phyloP scores from a whole-genome alignment of 2,329 filamentous ascomycete species.

The Fusarium temperatum region DNA sequence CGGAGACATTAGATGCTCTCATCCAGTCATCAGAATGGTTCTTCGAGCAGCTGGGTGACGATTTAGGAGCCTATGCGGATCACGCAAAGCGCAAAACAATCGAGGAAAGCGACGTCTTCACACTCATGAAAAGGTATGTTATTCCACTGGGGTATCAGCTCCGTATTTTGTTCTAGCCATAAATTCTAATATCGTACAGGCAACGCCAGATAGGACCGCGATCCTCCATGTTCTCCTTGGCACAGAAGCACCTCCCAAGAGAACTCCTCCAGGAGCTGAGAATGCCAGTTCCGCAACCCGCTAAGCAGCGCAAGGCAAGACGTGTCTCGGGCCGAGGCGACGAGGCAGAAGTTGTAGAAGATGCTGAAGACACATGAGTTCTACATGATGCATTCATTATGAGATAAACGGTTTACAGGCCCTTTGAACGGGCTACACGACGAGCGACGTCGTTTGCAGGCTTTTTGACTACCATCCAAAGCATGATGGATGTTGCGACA shows the following conservation, averaged over 20 bases:
- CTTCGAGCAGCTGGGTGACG: slow-evolving; percentile 86
- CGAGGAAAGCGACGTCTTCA: slow-evolving; percentile 83
- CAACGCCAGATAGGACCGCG: slow-evolving; percentile 78
- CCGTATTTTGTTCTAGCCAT: slow-evolving; percentile 33
- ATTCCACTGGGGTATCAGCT: slow-evolving; percentile 31
- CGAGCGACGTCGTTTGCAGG: slow-evolving; percentile 77
- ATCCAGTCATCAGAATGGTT: slow-evolving; percentile 89
- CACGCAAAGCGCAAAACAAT: slow-evolving; percentile 87
- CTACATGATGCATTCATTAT: slow-evolving; percentile 17
- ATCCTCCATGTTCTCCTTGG: slow-evolving; percentile 85
- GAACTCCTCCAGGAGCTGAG: slow-evolving; percentile 85
- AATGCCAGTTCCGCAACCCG: slow-evolving; percentile 68
- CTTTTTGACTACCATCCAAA: slow-evolving; percentile 94
- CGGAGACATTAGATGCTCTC: slow-evolving; percentile 78
- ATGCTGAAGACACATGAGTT: slow-evolving; percentile 49
- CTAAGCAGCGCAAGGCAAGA: slow-evolving; percentile 56
- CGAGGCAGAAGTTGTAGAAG: slow-evolving; percentile 50
- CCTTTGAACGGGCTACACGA: slow-evolving; percentile 61
- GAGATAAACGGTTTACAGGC: slow-evolving; percentile 37
- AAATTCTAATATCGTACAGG: slow-evolving; percentile 59
- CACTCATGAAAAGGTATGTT: slow-evolving; percentile 82
- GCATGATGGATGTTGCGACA: slow-evolving; percentile 89
- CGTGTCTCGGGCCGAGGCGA: slow-evolving; percentile 42
- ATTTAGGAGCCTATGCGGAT: slow-evolving; percentile 79
- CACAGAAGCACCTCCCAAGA: slow-evolving; percentile 81